Base-by-base conservation (phyloP, 139 green algal species). In the Chlamydomonas sp. region DNA sequence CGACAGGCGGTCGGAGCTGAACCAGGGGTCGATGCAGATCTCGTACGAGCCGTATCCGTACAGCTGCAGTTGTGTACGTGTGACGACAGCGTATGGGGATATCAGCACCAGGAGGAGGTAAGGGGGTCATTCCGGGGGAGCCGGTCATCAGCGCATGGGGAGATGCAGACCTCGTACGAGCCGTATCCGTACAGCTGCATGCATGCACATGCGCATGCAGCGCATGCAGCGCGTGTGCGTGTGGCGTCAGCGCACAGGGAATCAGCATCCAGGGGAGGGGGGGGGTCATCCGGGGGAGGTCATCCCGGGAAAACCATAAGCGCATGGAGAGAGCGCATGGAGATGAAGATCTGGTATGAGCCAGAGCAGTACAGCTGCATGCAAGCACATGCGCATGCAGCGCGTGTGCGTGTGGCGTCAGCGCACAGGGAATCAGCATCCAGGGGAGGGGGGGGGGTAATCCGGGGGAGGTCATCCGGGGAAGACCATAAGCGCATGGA, bases 11-110 rank as follows among this genome's bases (percentile, higher is more conserved):
- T 58, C n/a, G 13, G 63, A 22, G 35, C 6, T 70, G 36, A 70
- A 70, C 36, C 38, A 58, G 24, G 83, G 77, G 57, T 88, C 85
- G 36, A 84, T 85, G 37, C 65, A 69, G 70, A 84, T 79, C 70
- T 87, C 85, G 39, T 90, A 90, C 0, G 71, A 71, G 2, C 85
- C 84, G 58, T 89, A 89, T 43, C 80, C 80, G 58, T 85, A 63
- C 35, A 90, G 79, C 63, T 85, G 67, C 70, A 87, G 5, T 22
- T 73, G 72, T 69, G 13, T 13, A 20, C 16, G 13, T 13, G 43
- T 54, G 43, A 20, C 20, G 43, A 20, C 20, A 20, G 43, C 20
- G 43, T 13, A 26, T 13, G 43, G 13, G 43, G 13, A 20, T 54
- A 20, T 54, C 16, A 26, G 43, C 20, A 20, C 20, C 16, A 26